Percentiles rank a stretch among this genome's conserved stretches.
These are phyloP conservation scores for Sporothrix sp. DNA, from an alignment of 2,329 filamentous ascomycete genomes.

Conservation along the genomic window DNA sequence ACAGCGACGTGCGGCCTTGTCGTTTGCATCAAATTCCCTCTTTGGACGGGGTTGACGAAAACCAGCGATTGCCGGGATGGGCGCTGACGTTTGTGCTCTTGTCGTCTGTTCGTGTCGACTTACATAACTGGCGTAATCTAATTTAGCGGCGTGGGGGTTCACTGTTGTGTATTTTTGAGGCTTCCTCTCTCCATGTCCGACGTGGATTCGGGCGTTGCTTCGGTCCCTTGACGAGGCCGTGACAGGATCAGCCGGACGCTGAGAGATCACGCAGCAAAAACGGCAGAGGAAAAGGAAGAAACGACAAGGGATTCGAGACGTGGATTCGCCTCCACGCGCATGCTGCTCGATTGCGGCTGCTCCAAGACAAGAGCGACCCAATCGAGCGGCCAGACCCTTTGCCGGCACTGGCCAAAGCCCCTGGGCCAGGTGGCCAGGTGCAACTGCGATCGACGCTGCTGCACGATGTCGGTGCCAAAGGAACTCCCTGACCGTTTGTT, in stretches of 20 bases:
- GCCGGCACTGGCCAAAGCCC: not conserved
- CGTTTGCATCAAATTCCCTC: conserved; percentile 1
- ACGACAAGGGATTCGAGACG: too few species aligned
- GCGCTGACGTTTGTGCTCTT: not conserved
- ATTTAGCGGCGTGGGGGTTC: conserved; percentile 10
- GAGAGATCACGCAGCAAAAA: too few species aligned
- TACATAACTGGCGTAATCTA: not conserved
- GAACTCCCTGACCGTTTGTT: too few species aligned
- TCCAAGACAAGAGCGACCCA: not conserved
- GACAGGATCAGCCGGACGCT: too few species aligned
- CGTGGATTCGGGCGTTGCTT: conserved; percentile 4
- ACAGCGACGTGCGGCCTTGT: not conserved
- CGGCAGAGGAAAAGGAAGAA: too few species aligned
- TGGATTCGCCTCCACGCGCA: too few species aligned
- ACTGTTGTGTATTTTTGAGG: not conserved
- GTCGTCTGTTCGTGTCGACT: not conserved
- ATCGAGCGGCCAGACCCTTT: too few species aligned
- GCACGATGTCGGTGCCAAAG: conserved; percentile 4
- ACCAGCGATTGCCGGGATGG: not conserved
- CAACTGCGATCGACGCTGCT: conserved; percentile 9
- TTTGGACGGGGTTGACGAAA: not conserved
- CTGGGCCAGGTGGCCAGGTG: not conserved
- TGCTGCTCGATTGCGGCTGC: too few species aligned
- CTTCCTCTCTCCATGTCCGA: not conserved
- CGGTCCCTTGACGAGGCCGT: too few species aligned